These are phyloP conservation scores for Hibiscus mutabilis DNA, from an alignment of 345 rosid genomes.

Conservation along the genomic window DNA sequence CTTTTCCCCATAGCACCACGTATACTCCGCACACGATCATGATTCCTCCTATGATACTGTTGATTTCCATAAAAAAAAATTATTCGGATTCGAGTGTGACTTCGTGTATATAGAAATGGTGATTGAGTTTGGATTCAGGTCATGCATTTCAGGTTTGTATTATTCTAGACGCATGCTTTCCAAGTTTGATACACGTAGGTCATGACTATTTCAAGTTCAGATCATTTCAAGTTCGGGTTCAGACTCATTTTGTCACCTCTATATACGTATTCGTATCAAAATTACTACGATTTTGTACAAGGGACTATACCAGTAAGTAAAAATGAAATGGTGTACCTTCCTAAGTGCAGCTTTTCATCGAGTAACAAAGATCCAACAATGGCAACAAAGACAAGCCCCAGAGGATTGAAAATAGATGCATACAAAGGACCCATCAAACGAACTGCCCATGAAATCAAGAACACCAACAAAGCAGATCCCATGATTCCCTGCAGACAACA, in stretches of 20 bases:
- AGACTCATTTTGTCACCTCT: background rate
- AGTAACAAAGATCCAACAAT: conserved; percentile 19
- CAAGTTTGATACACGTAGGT: no score
- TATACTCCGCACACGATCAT: conserved; percentile 44
- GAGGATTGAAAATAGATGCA: conserved; percentile 34
- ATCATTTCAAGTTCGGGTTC: background rate
- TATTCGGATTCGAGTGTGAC: background rate
- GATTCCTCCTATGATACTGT: conserved; percentile 41
- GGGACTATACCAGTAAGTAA: background rate
- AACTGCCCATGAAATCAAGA: conserved; percentile 22
- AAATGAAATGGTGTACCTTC: conserved; percentile 21
- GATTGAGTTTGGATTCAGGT: background rate
- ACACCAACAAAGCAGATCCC: conserved; percentile 25
- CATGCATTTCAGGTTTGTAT: no score
- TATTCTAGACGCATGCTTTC: no score
- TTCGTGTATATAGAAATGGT: background rate
- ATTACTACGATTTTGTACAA: no score
- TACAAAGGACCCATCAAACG: conserved; percentile 34
- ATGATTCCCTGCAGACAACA: conserved; percentile 29
- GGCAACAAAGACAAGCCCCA: conserved; percentile 30
- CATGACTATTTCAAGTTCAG: background rate
- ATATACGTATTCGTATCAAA: background rate
- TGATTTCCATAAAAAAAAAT: background rate
- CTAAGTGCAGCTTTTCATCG: conserved; percentile 33
- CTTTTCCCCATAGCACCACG: conserved; percentile 38